Evolutionary conservation across 192 early-diverging fungal genomes (phyloP), one percentile per base, ranked within the genome.

Genomic region (Chytriomyces sp.): DNA sequence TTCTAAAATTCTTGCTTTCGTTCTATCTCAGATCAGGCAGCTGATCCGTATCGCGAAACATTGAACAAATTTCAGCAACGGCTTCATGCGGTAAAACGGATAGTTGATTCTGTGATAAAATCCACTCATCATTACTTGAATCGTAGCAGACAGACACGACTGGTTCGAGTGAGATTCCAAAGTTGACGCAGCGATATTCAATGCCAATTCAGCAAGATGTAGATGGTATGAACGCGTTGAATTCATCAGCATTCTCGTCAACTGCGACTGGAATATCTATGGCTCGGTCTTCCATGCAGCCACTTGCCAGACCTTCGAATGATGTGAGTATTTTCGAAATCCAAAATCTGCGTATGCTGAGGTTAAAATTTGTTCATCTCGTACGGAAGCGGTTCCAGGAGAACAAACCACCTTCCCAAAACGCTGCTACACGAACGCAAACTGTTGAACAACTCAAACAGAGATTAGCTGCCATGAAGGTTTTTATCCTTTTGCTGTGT

Each of bases 401-500:
- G 26, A 68, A 64, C 50, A 85, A 77, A 78, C 67, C 62, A n/a
- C 64, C 64, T 11, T 11, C 53, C 9, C 10, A 18, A 10, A 61
- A 5, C 61, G 44, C 9, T 10, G 43, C 75, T 20, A 47, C 72
- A 43, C 82, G 86, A 44, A 77, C 87, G 11, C 88, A 89, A 68
- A 89, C 90, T 24, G 91, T 92, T 7, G 86, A 87, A 18, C 79
- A 88, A 23, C 79, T 92, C 60, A 92, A 91, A 76, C 90, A 93
- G 76, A 59, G 89, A 67, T 77, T 92, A 16, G 91, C 89, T 0
- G 80, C 78, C 44, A 92, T 92, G 90, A 92, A 73, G 60, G 71
- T 73, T 60, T 62, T n/a, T 23, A 26, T 7, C 45, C 62, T 61
- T 43, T 62, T 44, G n/a, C 44, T n/a, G 16, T 16, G 6, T 9